A percentile compares a stretch with the other conserved stretches of the same genome.
Evolutionary conservation across 2,329 filamentous ascomycete genomes (phyloP).

Genomic region (Verticillium longisporum): DNA sequence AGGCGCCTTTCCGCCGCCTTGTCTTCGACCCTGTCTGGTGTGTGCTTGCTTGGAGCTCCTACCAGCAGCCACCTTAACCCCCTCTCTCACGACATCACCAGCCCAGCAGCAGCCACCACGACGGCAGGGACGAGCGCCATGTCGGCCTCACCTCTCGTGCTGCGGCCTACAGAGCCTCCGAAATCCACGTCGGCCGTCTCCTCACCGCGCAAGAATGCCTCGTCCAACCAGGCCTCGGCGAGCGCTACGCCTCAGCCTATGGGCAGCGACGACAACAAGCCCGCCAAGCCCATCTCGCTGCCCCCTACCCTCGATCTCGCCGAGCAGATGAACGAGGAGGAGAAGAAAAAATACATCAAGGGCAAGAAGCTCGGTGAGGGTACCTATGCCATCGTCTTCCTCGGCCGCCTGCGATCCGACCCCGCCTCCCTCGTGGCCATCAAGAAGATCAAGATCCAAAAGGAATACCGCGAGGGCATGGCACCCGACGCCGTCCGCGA

Average conservation of each 20-base stretch:
- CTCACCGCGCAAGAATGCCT: conserved; percentile 36
- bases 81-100: not conserved
- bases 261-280: conserved; percentile 4
- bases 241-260: conserved; percentile 36
- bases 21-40: no score
- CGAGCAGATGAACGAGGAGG: conserved; percentile 76
- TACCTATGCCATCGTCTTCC: conserved; percentile 94
- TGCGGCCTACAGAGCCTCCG: conserved; percentile 27
- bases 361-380: conserved; percentile 92
- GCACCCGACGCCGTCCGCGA: conserved; percentile 93
- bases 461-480: conserved; percentile 84
- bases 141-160: conserved; percentile 40
- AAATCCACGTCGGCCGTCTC: conserved; percentile 25
- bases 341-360: conserved; percentile 86
- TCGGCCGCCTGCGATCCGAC: conserved; percentile 70
- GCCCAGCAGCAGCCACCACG: not conserved
- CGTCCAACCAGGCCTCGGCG: conserved; percentile 31
- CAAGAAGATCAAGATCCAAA: conserved; percentile 86
- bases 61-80: not conserved
- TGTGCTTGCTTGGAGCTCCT: no score
- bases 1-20: no score
- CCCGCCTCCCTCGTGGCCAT: conserved; percentile 76
- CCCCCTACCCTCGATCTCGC: conserved; percentile 50
- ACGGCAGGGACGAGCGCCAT: conserved; percentile 22
- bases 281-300: conserved; percentile 14